A percentile compares a stretch with the other conserved stretches of the same genome.
phyloP scores from a whole-genome alignment of 208 protist genomes.

The Wallacemonas collosoma region DNA sequence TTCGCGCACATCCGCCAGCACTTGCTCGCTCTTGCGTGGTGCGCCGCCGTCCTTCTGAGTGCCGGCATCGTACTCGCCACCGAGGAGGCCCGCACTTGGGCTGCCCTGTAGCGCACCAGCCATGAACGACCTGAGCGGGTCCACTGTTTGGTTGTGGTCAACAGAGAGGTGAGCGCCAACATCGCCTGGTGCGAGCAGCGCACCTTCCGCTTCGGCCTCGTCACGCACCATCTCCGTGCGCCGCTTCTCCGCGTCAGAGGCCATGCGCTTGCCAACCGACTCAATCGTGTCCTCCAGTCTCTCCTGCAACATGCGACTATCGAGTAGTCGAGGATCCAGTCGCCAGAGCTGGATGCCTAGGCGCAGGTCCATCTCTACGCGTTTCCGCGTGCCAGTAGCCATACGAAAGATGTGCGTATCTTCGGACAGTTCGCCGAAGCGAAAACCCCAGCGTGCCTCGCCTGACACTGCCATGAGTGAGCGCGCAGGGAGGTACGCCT shows the following conservation, averaged over 20 bases:
- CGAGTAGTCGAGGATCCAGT: conserved; percentile 66
- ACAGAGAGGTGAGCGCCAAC: conserved; percentile 2
- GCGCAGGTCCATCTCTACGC: conserved; percentile 73
- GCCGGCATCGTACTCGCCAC: conserved; percentile 13
- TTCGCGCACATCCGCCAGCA: conserved; percentile 39
- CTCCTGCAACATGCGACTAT: conserved; percentile 70
- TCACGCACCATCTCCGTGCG: conserved; percentile 16
- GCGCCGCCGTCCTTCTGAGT: background rate
- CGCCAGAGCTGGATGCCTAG: conserved; percentile 85
- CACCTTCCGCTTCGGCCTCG: conserved; percentile 24
- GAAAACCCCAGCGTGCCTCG: conserved; percentile 87
- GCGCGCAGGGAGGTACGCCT: conserved; percentile 69
- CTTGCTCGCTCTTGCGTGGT: conserved; percentile 14
- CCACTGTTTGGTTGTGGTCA: conserved; percentile 10
- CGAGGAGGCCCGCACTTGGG: conserved; percentile 14
- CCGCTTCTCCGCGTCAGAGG: conserved; percentile 29
- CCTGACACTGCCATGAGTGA: conserved; percentile 71
- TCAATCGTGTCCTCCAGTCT: conserved; percentile 61
- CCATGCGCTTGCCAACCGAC: conserved; percentile 27
- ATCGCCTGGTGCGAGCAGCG: conserved; percentile 21
- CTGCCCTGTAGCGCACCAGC: conserved; percentile 27
- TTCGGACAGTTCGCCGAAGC: conserved; percentile 68
- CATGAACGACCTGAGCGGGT: conserved; percentile 27
- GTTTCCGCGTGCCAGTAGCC: conserved; percentile 25
- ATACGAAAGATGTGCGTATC: conserved; percentile 53